phyloP scores from a whole-genome alignment of 2,329 filamentous ascomycete species.

The Tetracladium maxilliforme region DNA sequence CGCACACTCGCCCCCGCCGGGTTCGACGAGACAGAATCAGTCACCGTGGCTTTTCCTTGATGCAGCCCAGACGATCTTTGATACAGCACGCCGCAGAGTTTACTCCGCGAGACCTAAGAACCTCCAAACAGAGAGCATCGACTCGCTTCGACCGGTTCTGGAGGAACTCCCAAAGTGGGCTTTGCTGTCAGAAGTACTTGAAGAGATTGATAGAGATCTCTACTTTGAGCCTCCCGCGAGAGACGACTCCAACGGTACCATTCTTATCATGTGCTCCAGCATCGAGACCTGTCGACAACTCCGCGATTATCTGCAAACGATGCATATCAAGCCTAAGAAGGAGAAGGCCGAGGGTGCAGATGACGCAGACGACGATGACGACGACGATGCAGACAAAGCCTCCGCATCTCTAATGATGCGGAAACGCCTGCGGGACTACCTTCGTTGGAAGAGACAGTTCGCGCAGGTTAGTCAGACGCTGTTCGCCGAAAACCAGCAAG shows the following conservation, averaged over 20 bases:
- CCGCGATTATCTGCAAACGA: slow-evolving; percentile 80
- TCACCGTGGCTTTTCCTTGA: slow-evolving; percentile 95
- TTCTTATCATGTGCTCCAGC: slow-evolving; percentile 91
- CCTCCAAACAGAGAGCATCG: slow-evolving; percentile 30
- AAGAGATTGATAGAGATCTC: slow-evolving; percentile 83
- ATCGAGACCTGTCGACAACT: slow-evolving; percentile 76
- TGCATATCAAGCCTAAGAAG: slow-evolving; percentile 65
- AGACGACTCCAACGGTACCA: slow-evolving; percentile 81
- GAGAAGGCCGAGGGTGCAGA: no score
- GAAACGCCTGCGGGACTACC: slow-evolving; percentile 69
- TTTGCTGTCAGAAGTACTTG: slow-evolving; percentile 74
- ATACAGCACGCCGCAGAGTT: slow-evolving; percentile 74
- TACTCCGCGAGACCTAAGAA: slow-evolving; percentile 61
- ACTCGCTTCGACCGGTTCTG: slow-evolving; percentile 64
- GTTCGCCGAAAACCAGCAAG: slow-evolving; percentile 68
- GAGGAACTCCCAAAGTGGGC: slow-evolving; percentile 95
- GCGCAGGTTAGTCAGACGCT: slow-evolving; percentile 68
- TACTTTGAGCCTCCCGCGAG: slow-evolving; percentile 66
- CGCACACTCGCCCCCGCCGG: slow-evolving; percentile 75
- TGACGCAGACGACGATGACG: slow-evolving; percentile 18
- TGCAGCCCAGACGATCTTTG: slow-evolving; percentile 86
- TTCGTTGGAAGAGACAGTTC: slow-evolving; percentile 84
- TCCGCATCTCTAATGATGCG: slow-evolving; percentile 80
- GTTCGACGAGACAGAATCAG: slow-evolving; percentile 75
- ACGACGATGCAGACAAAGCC: slow-evolving; percentile 25